Evolutionary conservation across 192 early-diverging fungal genomes (phyloP).

Genomic region (Backusella circina): DNA sequence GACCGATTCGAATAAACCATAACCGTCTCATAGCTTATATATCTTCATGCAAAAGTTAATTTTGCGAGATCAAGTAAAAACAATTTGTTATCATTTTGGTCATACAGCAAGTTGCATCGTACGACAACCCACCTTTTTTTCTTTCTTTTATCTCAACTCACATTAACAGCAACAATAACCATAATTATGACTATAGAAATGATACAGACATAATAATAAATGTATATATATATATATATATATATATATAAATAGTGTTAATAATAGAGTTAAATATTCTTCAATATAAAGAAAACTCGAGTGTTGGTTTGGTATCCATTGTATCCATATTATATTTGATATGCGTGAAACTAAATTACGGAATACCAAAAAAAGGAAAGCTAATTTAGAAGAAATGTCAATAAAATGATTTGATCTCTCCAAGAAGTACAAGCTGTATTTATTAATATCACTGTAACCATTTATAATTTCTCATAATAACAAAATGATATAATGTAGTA

Average conservation of each 20-base stretch:
- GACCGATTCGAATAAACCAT: not conserved
- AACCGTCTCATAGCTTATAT: not conserved
- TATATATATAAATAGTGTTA: not conserved
- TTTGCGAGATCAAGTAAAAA: not conserved
- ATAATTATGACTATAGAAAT: not conserved
- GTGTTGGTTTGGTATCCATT: not conserved
- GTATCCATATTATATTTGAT: not conserved
- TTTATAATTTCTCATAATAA: not conserved
- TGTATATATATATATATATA: too few species aligned
- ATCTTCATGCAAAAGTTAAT: not conserved
- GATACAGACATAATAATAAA: not conserved
- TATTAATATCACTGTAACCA: not conserved
- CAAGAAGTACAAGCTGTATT: not conserved
- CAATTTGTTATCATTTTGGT: not conserved
- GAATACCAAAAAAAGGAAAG: not conserved
- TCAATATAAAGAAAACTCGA: not conserved
- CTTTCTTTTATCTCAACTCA: not conserved
- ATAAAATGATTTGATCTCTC: not conserved
- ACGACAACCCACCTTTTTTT: not conserved
- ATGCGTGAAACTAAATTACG: not conserved
- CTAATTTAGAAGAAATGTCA: not conserved
- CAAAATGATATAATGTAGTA: not conserved
- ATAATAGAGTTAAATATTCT: not conserved
- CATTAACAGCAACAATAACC: not conserved
- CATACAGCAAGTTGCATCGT: not conserved